Evolutionary conservation across 2,329 filamentous ascomycete species (phyloP), one percentile per base, ranked within the genome.

Genomic region (Aspergillus costaricaensis): DNA sequence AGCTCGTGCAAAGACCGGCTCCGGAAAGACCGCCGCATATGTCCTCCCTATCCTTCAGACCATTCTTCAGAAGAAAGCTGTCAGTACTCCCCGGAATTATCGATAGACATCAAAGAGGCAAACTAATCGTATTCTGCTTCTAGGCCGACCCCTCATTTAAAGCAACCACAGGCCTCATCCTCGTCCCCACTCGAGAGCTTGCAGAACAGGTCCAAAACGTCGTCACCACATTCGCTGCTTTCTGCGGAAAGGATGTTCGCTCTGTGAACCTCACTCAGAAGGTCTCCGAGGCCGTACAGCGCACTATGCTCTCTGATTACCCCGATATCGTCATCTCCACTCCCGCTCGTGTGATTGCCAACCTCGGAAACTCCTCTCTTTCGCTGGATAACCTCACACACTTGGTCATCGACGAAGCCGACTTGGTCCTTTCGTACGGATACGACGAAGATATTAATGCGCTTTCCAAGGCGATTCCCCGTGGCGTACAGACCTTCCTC

Each of bases 21-120:
- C 93, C 4, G 95, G 95, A 67, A 99, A 99, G 83, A 99, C 95
- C 10, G 92, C 92, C n/a, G 94, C 95, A 53, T 98, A 98, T 74
- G 81, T 96, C 6, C 83, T 99, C 44, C 95, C 95, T 1, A 84
- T 96, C n/a, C 79, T 99, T 15, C 90, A 96, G 67, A 85, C 86
- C 38, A 91, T 96, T 63, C 80, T 99, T 58, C 91, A 89, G 73
- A 86, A 86, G 66, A 96, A 96, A 78, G 78, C 84, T 68, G 86
- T 88, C 75, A 59, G 74, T 70, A 39, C 25, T 27, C 25, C 25
- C 25, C 25, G 7, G 25, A 27, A 8, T 27, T 27, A 27, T 27
- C 25, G 6, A 9, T 27, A 27, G 25, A 27, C 25, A 27, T 27
- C 2, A 8, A 27, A 27, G 2, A 39, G 15, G 6, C 39, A 36